These are phyloP conservation scores for Uncinocarpus reesii DNA, from an alignment of 2,329 filamentous ascomycete species.

Conservation along the genomic window DNA sequence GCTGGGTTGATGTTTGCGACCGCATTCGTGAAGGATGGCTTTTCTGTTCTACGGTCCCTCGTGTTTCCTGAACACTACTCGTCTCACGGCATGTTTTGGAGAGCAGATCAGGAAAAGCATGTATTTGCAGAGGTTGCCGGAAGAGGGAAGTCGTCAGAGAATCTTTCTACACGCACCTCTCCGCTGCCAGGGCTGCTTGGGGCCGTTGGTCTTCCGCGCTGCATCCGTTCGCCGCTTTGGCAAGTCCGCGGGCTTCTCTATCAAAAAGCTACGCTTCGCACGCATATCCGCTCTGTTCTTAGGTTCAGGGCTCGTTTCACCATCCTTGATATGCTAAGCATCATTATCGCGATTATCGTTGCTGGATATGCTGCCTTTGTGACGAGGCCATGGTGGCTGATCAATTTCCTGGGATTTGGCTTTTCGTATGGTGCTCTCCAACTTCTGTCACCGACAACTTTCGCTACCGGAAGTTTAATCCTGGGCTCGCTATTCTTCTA, in stretches of 20 bases:
- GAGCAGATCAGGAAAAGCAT: constrained; percentile 26
- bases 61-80: constrained; percentile 65
- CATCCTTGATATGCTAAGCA: constrained; percentile 45
- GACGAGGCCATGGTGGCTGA: constrained; percentile 57
- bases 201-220: constrained; percentile 36
- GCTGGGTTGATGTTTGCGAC: constrained; percentile 69
- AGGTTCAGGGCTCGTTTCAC: constrained; percentile 36
- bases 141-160: background rate
- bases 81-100: constrained; percentile 42
- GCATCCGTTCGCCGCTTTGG: constrained; percentile 39
- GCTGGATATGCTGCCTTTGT: constrained; percentile 56
- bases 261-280: constrained; percentile 43
- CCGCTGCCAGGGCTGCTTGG: constrained; percentile 46
- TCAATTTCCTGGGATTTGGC: constrained; percentile 76
- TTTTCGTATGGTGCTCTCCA: constrained; percentile 77
- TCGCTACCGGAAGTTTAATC: constrained; percentile 68
- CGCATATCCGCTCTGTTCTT: constrained; percentile 45
- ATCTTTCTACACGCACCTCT: constrained; percentile 26
- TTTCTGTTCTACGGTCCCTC: constrained; percentile 55
- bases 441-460: constrained; percentile 79
- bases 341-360: constrained; percentile 45
- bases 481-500: constrained; percentile 79
- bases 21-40: constrained; percentile 60
- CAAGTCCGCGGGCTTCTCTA: constrained; percentile 38
- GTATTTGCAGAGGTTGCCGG: constrained; percentile 22